Conservation (phyloP, 805 yeast species). For the Naumovozyma baii region DNA sequence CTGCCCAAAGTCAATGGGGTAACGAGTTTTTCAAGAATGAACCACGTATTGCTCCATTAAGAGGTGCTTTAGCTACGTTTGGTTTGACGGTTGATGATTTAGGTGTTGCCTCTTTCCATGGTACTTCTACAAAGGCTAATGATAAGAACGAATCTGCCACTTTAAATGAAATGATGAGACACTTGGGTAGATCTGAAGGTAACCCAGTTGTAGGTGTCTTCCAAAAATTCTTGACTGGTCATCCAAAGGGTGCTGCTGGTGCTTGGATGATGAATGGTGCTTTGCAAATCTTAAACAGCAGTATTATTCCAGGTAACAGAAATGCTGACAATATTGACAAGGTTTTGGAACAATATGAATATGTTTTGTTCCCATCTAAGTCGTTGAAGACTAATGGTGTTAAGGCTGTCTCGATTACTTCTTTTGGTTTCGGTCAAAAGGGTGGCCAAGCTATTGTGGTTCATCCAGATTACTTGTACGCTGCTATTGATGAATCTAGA, state of each 20-base stretch:
- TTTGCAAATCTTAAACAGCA: conserved; percentile 81
- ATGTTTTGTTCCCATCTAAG: conserved; percentile 89
- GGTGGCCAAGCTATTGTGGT: conserved; percentile 93
- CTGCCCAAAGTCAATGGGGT: conserved; percentile 91
- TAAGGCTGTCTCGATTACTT: conserved; percentile 93
- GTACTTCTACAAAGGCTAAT: conserved; percentile 97
- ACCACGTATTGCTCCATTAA: conserved; percentile 89
- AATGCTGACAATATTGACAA: conserved; percentile 95
- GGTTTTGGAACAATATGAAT: conserved; percentile 69
- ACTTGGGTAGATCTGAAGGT: conserved; percentile 94
- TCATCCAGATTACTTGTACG: conserved; percentile 88
- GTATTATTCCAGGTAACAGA: conserved; percentile 96
- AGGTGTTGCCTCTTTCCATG: conserved; percentile 97
- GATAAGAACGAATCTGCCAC: conserved; percentile 97
- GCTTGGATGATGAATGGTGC: conserved; percentile 99
- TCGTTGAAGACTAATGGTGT: conserved; percentile 91
- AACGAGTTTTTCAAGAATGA: conserved; percentile 86
- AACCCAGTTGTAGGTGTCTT: conserved; percentile 96
- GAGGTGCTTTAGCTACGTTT: conserved; percentile 94
- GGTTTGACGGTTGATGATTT: conserved; percentile 90
- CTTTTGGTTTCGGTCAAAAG: conserved; percentile 99
- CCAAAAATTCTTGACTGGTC: conserved; percentile 99
- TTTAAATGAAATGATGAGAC: conserved; percentile 84
- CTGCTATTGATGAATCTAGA: conserved; percentile 60
- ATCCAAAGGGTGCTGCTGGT: conserved; percentile 99